Percentiles rank a stretch among this genome's conserved stretches.
phyloP scores from a whole-genome alignment of 176 grass and related monocot genomes.

The Phoenix roebelenii region DNA sequence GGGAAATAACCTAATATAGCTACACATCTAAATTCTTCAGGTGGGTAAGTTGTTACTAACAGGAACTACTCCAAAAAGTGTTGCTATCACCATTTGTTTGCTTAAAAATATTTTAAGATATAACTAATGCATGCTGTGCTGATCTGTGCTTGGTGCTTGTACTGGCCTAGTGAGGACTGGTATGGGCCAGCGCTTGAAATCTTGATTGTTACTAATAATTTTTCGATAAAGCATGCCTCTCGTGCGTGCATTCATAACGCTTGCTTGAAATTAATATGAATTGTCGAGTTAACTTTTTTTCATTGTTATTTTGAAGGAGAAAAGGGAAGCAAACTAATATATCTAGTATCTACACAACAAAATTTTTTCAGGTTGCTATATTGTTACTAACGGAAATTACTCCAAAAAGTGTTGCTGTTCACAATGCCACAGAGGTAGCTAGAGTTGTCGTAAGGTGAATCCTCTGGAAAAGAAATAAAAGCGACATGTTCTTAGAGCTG shows the following conservation, averaged over 20 bases:
- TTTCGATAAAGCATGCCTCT: no score
- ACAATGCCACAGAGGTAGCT: constrained; percentile 87
- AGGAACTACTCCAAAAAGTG: constrained; percentile 93
- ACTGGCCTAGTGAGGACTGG: no score
- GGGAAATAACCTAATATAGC: background rate
- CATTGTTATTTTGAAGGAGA: no score
- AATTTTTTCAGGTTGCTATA: constrained; percentile 58
- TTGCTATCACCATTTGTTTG: constrained; percentile 33
- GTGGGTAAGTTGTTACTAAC: constrained; percentile 83
- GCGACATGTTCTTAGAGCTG: background rate
- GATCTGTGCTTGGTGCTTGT: no score
- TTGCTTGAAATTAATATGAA: no score
- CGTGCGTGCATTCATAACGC: no score
- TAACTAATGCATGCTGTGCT: no score
- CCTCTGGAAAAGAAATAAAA: background rate
- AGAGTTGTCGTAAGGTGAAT: constrained; percentile 89
- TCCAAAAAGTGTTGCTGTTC: constrained; percentile 93
- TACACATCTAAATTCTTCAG: constrained; percentile 33
- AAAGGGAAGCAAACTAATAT: no score
- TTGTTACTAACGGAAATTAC: constrained; percentile 97
- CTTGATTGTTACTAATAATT: no score
- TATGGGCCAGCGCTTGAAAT: no score
- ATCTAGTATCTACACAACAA: background rate
- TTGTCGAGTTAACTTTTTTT: no score
- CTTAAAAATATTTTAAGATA: no score